These are phyloP conservation scores for Alternaria solani DNA, from an alignment of 2,329 filamentous ascomycete genomes.

Conservation along the genomic window DNA sequence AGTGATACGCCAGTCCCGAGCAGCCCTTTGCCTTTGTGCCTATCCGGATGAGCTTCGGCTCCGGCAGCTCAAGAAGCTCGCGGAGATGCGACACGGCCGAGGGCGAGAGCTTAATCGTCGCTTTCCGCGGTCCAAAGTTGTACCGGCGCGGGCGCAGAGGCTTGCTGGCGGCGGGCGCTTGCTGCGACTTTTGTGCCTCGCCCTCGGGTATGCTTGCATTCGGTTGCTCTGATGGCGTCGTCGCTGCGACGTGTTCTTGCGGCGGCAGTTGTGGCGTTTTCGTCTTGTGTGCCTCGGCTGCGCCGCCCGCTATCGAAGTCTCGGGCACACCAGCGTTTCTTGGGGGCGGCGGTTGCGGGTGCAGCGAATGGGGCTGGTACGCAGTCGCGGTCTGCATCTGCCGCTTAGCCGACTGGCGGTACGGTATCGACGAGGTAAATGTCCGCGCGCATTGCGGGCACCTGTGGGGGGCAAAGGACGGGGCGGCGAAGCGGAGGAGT, in stretches of 20 bases:
- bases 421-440: conserved; percentile 53
- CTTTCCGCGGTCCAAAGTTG: conserved; percentile 83
- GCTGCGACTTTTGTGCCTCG: conserved; percentile 69
- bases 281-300: conserved; percentile 58
- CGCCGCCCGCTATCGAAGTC: conserved; percentile 66
- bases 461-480: conserved; percentile 31
- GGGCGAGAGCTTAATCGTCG: conserved; percentile 85
- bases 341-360: conserved; percentile 64
- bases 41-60: conserved; percentile 92
- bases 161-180: conserved; percentile 55
- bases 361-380: conserved; percentile 68
- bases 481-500: conserved; percentile 38
- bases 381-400: conserved; percentile 70
- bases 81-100: conserved; percentile 81
- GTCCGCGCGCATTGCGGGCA: conserved; percentile 58
- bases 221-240: conserved; percentile 38
- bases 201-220: conserved; percentile 64
- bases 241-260: conserved; percentile 27
- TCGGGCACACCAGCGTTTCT: conserved; percentile 67
- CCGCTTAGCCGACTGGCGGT: conserved; percentile 47
- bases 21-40: conserved; percentile 94
- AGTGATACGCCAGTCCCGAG: conserved; percentile 89
- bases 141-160: conserved; percentile 65
- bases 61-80: conserved; percentile 79
- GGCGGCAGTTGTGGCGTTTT: conserved; percentile 53